Evolutionary conservation across 2,329 filamentous ascomycete species (phyloP), one percentile per base, ranked within the genome.

Genomic region (Trichocomaceae sp.): DNA sequence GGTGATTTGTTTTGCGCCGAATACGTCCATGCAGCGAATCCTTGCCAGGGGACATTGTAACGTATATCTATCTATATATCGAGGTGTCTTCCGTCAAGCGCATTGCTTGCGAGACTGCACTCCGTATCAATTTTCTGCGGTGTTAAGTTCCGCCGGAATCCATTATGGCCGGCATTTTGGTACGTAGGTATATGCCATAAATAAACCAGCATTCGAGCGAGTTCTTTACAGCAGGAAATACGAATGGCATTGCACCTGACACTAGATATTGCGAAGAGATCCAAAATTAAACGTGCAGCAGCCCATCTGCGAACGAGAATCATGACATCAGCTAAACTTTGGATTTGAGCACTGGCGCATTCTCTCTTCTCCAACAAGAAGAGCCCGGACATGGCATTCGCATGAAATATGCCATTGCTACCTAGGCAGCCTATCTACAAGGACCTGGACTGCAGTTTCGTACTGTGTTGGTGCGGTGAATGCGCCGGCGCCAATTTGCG

Each of bases 1-100:
- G 45, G 45, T 56, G 54, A 48, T 56, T 56, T 56, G 54, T 44
- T 56, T 56, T 56, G 49, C 35, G 44, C 54, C 46, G 42, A 46
- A 42, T 42, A 17, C 10, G 17, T 8, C 2, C 5, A 15, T 41
- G 37, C 19, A 17, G n/a, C 19, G 22, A 42, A 20, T 9, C 7
- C 35, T 7, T 17, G 17, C n/a, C n/a, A 39, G 35, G 1, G 35
- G 7, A 17, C 2, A 33, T 9, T 33, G 12, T 10, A 33, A 2
- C 7, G 29, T 33, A n/a, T 37, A 37, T n/a, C 35, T 35, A 4
- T 35, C 35, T n/a, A n/a, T 15, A 37, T 37, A 17, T 17, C 12
- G 6, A 17, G 15, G 3, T 17, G 1, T 39, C 19, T 17, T 39
- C 17, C 6, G 22, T 5, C 8, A 42, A 22, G 39, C 39, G 39